Percentiles rank a stretch among this genome's conserved stretches.
Conservation (phyloP, 1,284 basidiomycete genomes). For the Violaceomyces palustris region DNA sequence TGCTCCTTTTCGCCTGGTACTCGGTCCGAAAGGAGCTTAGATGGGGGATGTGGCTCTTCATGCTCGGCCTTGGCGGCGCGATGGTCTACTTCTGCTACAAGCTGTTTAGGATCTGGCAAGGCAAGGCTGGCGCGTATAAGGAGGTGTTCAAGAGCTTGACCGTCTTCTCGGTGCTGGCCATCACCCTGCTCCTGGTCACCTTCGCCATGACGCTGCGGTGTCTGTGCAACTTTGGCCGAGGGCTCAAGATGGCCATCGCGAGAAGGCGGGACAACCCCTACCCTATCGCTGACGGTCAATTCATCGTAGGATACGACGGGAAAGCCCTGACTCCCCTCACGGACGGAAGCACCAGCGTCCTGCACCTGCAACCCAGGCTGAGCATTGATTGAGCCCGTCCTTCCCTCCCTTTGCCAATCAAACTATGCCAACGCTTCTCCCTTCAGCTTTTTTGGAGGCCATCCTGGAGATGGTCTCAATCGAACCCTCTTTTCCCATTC, state of each 20-base stretch:
- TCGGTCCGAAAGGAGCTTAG: constrained; percentile 35
- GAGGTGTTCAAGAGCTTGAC: constrained; percentile 47
- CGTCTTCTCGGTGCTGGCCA: constrained; percentile 38
- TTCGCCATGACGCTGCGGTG: constrained; percentile 33
- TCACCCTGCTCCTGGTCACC: constrained; percentile 33
- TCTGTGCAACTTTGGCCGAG: constrained; percentile 41
- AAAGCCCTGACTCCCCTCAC: constrained; percentile 22
- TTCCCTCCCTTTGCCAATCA: constrained; percentile 20
- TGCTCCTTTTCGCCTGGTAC: constrained; percentile 40
- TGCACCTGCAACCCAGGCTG: constrained; percentile 28
- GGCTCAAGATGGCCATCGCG: constrained; percentile 33
- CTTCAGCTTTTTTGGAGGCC: too few species aligned
- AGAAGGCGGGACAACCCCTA: constrained; percentile 18
- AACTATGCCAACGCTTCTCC: too few species aligned
- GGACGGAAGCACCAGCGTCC: constrained; percentile 29
- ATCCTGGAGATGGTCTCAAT: too few species aligned
- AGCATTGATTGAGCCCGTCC: constrained; percentile 20
- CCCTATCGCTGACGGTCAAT: constrained; percentile 7
- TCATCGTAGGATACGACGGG: constrained; percentile 26
- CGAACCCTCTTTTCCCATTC: too few species aligned
- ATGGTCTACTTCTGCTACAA: constrained; percentile 45
- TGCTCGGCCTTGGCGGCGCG: constrained; percentile 28
- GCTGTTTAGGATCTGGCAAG: constrained; percentile 40
- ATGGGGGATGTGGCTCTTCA: constrained; percentile 30
- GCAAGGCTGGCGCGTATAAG: constrained; percentile 21